Base-by-base conservation (phyloP, 768 basidiomycete species). In the Tephrocybe sp. region DNA sequence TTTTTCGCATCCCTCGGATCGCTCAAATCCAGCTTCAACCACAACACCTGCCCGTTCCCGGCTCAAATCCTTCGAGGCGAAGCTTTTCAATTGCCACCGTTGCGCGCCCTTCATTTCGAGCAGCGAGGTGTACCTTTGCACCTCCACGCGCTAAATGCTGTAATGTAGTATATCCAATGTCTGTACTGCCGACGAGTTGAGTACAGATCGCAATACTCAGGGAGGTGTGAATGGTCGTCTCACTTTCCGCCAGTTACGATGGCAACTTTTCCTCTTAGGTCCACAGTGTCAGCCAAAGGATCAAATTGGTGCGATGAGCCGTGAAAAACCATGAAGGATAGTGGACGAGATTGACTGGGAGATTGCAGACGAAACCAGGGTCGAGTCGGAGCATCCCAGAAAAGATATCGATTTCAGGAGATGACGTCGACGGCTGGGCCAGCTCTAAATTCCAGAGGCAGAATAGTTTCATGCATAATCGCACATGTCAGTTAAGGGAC, bases 161-260 rank as follows among this genome's bases (percentile, higher is more conserved):
- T 17, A 81, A 73, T 0, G 78, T 83, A 0, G 71, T 71, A 55
- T 73, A 77, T 0, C 84, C 83, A 14, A 68, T 66, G 1, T 62
- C 68, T 20, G 56, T 57, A 41, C 66, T 67, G 26, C 25, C 10
- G 30, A 5, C 9, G 39, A 34, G 7, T n/a, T 30, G 15, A 33
- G 20, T 6, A 23, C 21, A 32, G 36, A 36, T 15, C 8, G 30
- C n/a, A n/a, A n/a, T n/a, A n/a, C n/a, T n/a, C n/a, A n/a, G n/a
- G n/a, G n/a, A n/a, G n/a, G n/a, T n/a, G n/a, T 30, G 28, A 30
- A 30, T 30, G 5, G 6, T 30, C 11, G 28, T 30, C 30, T 66
- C 49, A 82, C 79, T 83, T 84, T 56, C 75, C 80, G 14, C 83
- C 83, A 0, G 82, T 84, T 17, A 85, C 77, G 34, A 83, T 64